Evolutionary conservation across 306 rosid genomes (phyloP).

Genomic region (Cucurbita pepo): DNA sequence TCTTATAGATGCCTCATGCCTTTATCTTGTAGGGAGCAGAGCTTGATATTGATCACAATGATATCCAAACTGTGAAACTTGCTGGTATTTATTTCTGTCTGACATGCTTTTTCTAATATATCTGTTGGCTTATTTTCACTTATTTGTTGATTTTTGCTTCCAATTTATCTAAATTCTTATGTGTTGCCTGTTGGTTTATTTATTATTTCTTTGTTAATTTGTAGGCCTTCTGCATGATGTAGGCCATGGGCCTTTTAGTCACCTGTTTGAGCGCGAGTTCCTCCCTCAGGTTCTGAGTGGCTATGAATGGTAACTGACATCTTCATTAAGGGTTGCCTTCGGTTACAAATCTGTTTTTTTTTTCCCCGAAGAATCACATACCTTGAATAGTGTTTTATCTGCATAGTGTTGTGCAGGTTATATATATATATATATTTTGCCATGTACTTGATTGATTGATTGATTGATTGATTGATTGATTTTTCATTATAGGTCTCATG

Average conservation of each 20-base stretch:
- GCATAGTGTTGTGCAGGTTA: neutral
- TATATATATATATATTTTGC: neutral
- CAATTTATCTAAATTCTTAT: neutral
- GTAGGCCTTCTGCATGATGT: slow-evolving; percentile 91
- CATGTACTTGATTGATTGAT: neutral
- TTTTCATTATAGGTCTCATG: slow-evolving; percentile 58
- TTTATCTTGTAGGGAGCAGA: slow-evolving; percentile 55
- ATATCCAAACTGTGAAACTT: slow-evolving; percentile 77
- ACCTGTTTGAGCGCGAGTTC: slow-evolving; percentile 78
- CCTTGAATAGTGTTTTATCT: neutral
- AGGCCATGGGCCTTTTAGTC: slow-evolving; percentile 97
- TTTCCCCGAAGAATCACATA: neutral
- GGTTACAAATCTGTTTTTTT: neutral
- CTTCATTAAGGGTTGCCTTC: neutral
- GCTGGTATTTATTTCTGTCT: slow-evolving; percentile 42
- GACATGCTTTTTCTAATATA: neutral
- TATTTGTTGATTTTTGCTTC: slow-evolving; percentile 8
- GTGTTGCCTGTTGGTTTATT: neutral
- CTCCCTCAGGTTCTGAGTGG: slow-evolving; percentile 53
- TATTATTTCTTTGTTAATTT: neutral
- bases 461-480: neutral
- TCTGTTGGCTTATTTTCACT: neutral
- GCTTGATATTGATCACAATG: slow-evolving; percentile 68
- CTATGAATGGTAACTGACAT: slow-evolving; percentile 38
- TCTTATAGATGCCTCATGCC: neutral